phyloP scores from a whole-genome alignment of 305 asterid species.

The Solanum chacoense region DNA sequence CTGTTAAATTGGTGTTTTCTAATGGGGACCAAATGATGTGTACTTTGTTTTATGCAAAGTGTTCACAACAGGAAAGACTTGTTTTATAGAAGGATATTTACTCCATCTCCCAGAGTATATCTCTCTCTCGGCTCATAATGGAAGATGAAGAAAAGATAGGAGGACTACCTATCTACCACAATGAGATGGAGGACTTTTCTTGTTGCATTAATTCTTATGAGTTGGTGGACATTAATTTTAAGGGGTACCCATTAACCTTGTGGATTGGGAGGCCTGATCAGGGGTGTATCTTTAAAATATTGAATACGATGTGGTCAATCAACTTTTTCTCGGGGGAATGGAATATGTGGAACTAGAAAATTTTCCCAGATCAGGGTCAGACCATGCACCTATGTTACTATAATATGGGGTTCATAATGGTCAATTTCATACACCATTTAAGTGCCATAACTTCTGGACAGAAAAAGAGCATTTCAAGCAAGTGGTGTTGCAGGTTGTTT shows the following conservation, averaged over 20 bases:
- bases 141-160: background rate
- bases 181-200: background rate
- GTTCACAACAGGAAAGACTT: background rate
- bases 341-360: background rate
- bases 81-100: background rate
- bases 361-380: background rate
- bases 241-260: background rate
- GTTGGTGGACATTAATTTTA: background rate
- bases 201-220: background rate
- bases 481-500: background rate
- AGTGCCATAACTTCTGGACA: background rate
- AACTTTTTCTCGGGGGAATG: background rate
- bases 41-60: background rate
- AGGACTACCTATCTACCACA: background rate
- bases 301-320: background rate
- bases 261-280: background rate
- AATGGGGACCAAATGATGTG: background rate
- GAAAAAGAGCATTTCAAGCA: background rate
- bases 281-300: background rate
- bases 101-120: background rate
- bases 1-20: background rate
- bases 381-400: background rate
- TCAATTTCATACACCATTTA: background rate
- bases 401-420: background rate
- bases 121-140: background rate